phyloP scores from a whole-genome alignment of 768 basidiomycete species.

The Agrocybe pediades region DNA sequence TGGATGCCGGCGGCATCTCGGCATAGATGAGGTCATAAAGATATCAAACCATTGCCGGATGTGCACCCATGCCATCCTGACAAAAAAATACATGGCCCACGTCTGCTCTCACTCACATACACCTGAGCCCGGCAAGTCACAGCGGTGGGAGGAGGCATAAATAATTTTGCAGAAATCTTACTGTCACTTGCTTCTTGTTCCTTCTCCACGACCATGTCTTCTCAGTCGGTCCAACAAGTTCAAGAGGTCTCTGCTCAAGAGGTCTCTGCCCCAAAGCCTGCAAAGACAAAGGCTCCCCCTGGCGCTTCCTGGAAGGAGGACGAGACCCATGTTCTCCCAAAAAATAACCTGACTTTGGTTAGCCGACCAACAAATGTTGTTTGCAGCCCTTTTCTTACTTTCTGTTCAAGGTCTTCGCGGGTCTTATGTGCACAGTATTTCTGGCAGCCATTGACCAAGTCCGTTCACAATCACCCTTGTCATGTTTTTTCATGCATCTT shows the following conservation, averaged over 20 bases:
- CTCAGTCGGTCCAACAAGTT: not conserved
- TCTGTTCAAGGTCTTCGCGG: slow-evolving; percentile 42
- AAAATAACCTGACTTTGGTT: slow-evolving; percentile 52
- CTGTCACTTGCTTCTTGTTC: not conserved
- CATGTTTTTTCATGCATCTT: not conserved
- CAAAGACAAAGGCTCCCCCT: slow-evolving; percentile 26
- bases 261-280: not conserved
- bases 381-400: not conserved
- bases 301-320: slow-evolving; percentile 56
- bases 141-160: not conserved
- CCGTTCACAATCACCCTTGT: slow-evolving; percentile 5
- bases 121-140: slow-evolving; percentile 4
- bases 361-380: slow-evolving; percentile 12
- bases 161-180: not conserved
- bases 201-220: slow-evolving; percentile 7
- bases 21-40: slow-evolving; percentile 13
- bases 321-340: slow-evolving; percentile 59
- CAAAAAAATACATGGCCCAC: slow-evolving; percentile 4
- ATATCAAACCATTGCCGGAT: not conserved
- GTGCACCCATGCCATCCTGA: slow-evolving; percentile 1
- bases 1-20: not conserved
- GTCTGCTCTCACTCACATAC: slow-evolving; percentile 2
- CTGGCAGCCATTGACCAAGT: slow-evolving; percentile 67
- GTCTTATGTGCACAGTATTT: slow-evolving; percentile 47
- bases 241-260: too few species aligned